Evolutionary conservation across 441 rosid genomes (phyloP), one percentile per base, ranked within the genome.

Genomic region (Biscutella auriculata): DNA sequence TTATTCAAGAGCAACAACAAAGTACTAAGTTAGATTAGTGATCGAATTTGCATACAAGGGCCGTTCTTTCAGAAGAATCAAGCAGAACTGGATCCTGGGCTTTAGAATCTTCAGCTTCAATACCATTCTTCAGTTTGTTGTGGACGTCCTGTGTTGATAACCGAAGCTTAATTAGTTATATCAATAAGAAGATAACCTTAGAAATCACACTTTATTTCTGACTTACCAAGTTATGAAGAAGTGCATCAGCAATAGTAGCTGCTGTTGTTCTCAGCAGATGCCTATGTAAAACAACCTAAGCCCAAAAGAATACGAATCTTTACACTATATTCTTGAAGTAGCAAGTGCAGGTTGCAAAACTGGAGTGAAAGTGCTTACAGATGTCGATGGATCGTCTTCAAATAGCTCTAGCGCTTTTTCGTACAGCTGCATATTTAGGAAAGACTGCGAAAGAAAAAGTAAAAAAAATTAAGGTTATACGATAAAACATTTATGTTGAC

Each of bases 331-430:
- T 52, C 40, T 57, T 50, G 3, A 23, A 4, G 17, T 33, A 56
- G 48, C 36, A 53, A 32, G 6, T 14, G 13, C 12, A 1, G 32
- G 48, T 34, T 17, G 8, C 30, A 62, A 62, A 27, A 48, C 2
- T 19, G 29, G 17, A 44, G 40, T 50, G 44, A 57, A 73, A 67
- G 49, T 67, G 73, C 95, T 84, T 77, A 93, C 98, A 50, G 95
- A 83, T 68, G 81, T 82, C 47, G 95, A 75, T 53, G 73, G 88
- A 65, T 88, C 97, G 71, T 85, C 98, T 56, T 88, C 96, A 57
- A 93, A 93, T 66, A 93, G 76, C 64, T 85, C 95, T 34, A 93
- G 67, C 4, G 98, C 95, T 60, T 85, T 93, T 65, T 85, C 97
- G 62, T 88, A 88, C 56, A 93, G 82, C 75, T 93, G 98, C 84